Evolutionary conservation across 768 basidiomycete genomes (phyloP).

Genomic region (Rhodotorula kratochvilovae): DNA sequence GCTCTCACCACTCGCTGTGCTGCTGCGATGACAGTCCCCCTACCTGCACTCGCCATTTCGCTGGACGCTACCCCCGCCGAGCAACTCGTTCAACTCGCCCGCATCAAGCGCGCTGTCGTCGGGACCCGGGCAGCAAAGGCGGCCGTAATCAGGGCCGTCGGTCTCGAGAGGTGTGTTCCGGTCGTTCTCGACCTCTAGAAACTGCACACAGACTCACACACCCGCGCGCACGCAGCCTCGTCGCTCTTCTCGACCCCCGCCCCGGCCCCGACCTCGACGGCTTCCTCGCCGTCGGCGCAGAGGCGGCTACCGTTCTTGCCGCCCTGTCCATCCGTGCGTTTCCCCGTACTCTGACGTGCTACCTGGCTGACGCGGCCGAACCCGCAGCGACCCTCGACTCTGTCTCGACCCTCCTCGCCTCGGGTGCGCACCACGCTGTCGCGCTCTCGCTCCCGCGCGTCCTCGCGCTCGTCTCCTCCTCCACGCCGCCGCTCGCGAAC

Average conservation of each 20-base stretch:
- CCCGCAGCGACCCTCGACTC: slow-evolving; percentile 18
- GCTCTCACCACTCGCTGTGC: background rate
- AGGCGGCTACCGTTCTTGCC: slow-evolving; percentile 18
- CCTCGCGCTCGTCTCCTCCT: background rate
- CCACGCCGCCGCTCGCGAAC: background rate
- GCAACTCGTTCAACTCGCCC: background rate
- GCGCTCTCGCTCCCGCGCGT: background rate
- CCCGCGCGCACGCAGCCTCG: background rate
- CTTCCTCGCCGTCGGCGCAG: background rate
- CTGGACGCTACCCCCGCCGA: background rate
- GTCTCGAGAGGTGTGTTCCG: background rate
- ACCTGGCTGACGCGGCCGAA: background rate
- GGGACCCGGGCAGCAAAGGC: background rate
- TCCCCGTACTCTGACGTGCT: background rate
- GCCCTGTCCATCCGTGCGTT: slow-evolving; percentile 24
- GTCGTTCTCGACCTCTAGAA: accelerated
- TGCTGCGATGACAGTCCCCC: background rate
- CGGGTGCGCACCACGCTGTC: slow-evolving; percentile 6
- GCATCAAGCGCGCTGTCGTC: background rate
- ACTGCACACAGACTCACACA: background rate
- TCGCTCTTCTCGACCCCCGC: background rate
- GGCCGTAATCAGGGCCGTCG: background rate
- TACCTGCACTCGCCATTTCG: background rate
- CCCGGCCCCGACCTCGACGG: background rate
- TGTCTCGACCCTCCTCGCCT: slow-evolving; percentile 9